A percentile compares a stretch with the other conserved stretches of the same genome.
Conservation (phyloP, 805 yeast species). For the Yarrowia sp. region DNA sequence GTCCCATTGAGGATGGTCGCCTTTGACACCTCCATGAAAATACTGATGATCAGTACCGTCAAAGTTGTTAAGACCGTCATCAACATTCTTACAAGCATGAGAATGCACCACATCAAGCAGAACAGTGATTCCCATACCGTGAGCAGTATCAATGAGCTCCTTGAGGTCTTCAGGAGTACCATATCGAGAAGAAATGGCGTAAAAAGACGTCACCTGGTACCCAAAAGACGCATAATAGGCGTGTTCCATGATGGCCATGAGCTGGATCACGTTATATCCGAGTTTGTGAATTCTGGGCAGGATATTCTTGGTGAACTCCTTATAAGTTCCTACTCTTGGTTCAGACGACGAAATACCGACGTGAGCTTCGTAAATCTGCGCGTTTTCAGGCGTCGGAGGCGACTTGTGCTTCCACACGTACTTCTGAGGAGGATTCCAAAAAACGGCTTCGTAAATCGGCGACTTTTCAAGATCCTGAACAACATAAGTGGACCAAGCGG, state of each 20-base stretch:
- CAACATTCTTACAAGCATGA: conserved; percentile 91
- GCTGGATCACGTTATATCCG: conserved; percentile 90
- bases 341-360: conserved; percentile 89
- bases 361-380: conserved; percentile 91
- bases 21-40: conserved; percentile 89
- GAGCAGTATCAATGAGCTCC: conserved; percentile 88
- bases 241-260: conserved; percentile 98
- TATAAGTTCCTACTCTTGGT: conserved; percentile 78
- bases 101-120: conserved; percentile 92
- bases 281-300: conserved; percentile 80
- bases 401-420: conserved; percentile 64
- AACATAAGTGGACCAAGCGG: conserved; percentile 86
- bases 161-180: conserved; percentile 96
- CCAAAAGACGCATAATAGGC: conserved; percentile 98
- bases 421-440: conserved; percentile 76
- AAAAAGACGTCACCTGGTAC: conserved; percentile 92
- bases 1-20: conserved; percentile 91
- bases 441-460: conserved; percentile 74
- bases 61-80: conserved; percentile 87
- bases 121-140: conserved; percentile 79
- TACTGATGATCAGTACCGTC: conserved; percentile 95
- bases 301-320: conserved; percentile 74
- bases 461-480: conserved; percentile 54
- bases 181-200: conserved; percentile 83
- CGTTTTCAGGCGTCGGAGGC: conserved; percentile 53